Base-by-base conservation (phyloP, 1,139 yeast genomes). In the Kodamaea ohmeri region DNA sequence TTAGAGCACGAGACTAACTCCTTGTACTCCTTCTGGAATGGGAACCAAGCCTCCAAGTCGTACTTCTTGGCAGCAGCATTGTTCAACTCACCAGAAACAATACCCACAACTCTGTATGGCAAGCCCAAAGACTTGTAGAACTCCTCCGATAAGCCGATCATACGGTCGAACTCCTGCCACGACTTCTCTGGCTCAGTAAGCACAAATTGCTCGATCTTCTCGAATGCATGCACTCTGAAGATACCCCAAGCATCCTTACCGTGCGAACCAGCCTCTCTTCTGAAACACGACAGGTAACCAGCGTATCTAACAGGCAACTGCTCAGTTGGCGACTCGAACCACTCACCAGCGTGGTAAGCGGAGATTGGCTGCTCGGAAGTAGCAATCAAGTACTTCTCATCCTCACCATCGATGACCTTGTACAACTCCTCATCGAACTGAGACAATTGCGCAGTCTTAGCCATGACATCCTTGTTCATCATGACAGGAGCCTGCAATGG, bases 171-270 rank as follows among this genome's bases (percentile, higher is more conserved):
- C 74, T 90, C 97, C 46, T 77, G 80, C 98, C 97, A 92, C 5
- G 97, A 90, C 60, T 90, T 88, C 63, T 90, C 98, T 43, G 98
- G 98, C 72, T 92, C 98, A 42, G 97, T 83, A 55, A 92, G 67
- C 50, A 86, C 85, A 61, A 90, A 92, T 69, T 94, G 98, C 72
- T 92, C 99, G 56, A 92, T 88, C 71, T 92, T 92, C 70, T 94
- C 98, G 59, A 92, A 92, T 41, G 95, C 95, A 62, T 92, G 99
- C 43, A 92, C 98, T 69, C 99, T 83, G 81, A 92, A 92, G 52
- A 94, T 90, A 68, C 99, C 98, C 98, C 99, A 94, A 34, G 99
- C 98, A 60, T 92, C 99, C 67, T 92, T 92, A 65, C 99, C 99
- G 60, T 92, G 97, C 47, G 96, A 83, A 51, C 99, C 99, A 44